Base-by-base conservation (phyloP, 305 asterid species). In the Rubia occidens region DNA sequence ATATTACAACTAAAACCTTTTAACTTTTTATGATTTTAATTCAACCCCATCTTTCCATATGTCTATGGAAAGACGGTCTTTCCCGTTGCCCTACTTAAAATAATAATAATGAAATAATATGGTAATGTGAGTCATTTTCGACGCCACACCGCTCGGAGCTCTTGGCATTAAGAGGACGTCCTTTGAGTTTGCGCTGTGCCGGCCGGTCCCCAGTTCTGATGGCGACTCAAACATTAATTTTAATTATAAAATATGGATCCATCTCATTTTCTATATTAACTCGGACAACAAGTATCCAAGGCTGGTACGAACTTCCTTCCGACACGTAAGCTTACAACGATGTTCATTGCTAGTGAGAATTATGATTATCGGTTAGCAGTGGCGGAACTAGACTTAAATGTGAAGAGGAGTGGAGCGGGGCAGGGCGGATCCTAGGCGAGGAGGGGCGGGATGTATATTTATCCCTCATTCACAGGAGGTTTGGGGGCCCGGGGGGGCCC, bases 281-380 rank as follows among this genome's bases (percentile, higher is more conserved):
- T 32, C 74, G 45, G 78, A 67, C 61, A 56, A 53, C 51, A 53
- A 56, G 75, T 56, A 71, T 61, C 75, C 74, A 26, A 72, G 66
- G 81, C 66, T 51, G 8, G 56, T 56, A 56, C 61, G 20, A 51
- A 51, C 56, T 17, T 0, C 21, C 56, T 51, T 51, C 21, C 2
- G 17, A 47, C 54, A 47, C 18, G 54, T 47, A 13, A 0, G n/a
- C n/a, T 47, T 4, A 3, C 1, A 13, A 15, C 14, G 20, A 15
- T 49, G 55, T 15, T 49, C 14, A 49, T 5, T 49, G 15, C 55
- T 5, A 47, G 17, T 29, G 32, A 2, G 32, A 29, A 29, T n/a
- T n/a, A n/a, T n/a, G n/a, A n/a, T n/a, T n/a, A n/a, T n/a, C n/a
- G n/a, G n/a, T n/a, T n/a, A n/a, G n/a, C n/a, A n/a, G n/a, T n/a